Evolutionary conservation across 1,139 yeast genomes (phyloP).

Genomic region (Kodamaea anthophila): DNA sequence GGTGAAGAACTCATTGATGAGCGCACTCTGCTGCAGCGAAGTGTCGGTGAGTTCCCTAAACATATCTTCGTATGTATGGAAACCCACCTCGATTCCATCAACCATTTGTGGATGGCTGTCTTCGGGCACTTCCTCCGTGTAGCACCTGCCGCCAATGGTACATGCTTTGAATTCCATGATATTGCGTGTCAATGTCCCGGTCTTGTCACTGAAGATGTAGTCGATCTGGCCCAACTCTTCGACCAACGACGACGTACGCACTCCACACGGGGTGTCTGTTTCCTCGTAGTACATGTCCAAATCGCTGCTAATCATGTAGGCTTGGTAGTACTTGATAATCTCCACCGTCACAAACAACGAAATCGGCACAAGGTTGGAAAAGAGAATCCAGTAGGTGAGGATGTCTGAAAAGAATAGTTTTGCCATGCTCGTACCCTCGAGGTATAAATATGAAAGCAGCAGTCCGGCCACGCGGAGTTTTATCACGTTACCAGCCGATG

Average conservation of each 20-base stretch:
- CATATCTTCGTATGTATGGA: constrained; percentile 64
- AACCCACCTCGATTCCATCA: constrained; percentile 82
- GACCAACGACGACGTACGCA: constrained; percentile 88
- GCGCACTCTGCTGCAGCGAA: constrained; percentile 45
- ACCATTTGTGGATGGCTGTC: constrained; percentile 66
- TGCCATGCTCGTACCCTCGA: constrained; percentile 65
- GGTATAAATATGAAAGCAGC: constrained; percentile 55
- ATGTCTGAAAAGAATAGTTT: constrained; percentile 78
- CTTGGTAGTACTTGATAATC: constrained; percentile 91
- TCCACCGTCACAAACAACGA: constrained; percentile 94
- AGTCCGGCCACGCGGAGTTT: constrained; percentile 52
- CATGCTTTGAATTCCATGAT: constrained; percentile 96
- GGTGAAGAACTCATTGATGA: constrained; percentile 78
- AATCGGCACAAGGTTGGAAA: constrained; percentile 92
- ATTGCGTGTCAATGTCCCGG: constrained; percentile 92
- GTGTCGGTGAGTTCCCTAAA: constrained; percentile 43
- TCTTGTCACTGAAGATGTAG: constrained; percentile 91
- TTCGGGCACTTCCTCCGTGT: constrained; percentile 85
- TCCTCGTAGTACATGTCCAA: constrained; percentile 85
- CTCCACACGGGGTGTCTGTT: constrained; percentile 90
- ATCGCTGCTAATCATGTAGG: constrained; percentile 88
- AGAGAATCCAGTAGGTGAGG: constrained; percentile 91
- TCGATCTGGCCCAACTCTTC: constrained; percentile 97
- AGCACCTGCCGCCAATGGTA: constrained; percentile 87
- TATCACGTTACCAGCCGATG: constrained; percentile 84